These are phyloP conservation scores for Colletotrichum paranaense DNA, from an alignment of 2,329 filamentous ascomycete genomes.

Conservation along the genomic window DNA sequence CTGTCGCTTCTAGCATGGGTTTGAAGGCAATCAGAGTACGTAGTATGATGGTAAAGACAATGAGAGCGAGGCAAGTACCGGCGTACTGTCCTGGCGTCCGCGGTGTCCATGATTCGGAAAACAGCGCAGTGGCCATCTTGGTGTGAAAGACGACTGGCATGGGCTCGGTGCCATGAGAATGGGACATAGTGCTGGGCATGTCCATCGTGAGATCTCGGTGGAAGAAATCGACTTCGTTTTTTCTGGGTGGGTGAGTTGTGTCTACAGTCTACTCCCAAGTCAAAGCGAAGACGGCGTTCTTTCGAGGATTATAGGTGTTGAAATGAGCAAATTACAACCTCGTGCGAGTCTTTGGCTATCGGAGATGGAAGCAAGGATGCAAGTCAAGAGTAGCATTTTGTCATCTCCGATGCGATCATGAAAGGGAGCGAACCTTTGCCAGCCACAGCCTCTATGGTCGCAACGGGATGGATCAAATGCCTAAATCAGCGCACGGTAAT, in stretches of 20 bases:
- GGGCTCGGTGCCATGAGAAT: background rate
- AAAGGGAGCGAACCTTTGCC: background rate
- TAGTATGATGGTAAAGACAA: slow-evolving; percentile 4
- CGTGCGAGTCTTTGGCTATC: too few relatives aligned
- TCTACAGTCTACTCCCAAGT: too few relatives aligned
- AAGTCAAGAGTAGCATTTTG: background rate
- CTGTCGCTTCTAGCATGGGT: slow-evolving; percentile 1
- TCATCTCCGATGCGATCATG: background rate
- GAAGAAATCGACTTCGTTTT: background rate
- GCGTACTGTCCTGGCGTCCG: slow-evolving; percentile 7
- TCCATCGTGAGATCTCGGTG: background rate
- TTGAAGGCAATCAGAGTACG: slow-evolving; percentile 25
- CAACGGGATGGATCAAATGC: background rate
- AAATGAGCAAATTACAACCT: background rate
- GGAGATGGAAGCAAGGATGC: background rate
- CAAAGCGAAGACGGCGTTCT: background rate
- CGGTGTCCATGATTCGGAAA: background rate
- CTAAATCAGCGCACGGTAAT: background rate
- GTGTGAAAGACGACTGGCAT: slow-evolving; percentile 30
- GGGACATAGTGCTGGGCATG: background rate
- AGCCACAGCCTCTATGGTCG: background rate
- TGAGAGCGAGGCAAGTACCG: slow-evolving; percentile 13
- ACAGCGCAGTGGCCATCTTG: slow-evolving; percentile 3
- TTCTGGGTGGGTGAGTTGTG: background rate
- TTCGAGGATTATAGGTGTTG: background rate